Conservation (phyloP, 2,329 filamentous ascomycete species). For the Cytospora paraplurivora region DNA sequence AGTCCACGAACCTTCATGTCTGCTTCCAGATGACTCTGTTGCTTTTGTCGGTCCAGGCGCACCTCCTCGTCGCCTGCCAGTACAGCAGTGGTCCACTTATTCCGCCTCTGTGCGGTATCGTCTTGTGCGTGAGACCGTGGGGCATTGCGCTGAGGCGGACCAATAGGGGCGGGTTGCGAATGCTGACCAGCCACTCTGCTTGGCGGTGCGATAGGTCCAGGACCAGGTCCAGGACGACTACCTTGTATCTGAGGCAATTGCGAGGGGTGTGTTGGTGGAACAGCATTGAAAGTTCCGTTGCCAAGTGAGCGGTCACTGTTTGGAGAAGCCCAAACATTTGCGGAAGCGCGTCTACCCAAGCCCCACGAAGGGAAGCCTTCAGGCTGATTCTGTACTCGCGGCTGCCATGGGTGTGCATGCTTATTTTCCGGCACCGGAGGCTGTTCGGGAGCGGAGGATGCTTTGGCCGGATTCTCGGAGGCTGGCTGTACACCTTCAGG, state of each 20-base stretch:
- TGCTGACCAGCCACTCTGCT: conserved; percentile 31
- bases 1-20: conserved; percentile 49
- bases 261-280: conserved; percentile 45
- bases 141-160: conserved; percentile 33
- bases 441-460: conserved; percentile 19
- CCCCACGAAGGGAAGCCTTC: conserved; percentile 56
- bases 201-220: conserved; percentile 48
- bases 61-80: conserved; percentile 48
- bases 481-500: conserved; percentile 30
- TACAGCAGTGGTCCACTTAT: conserved; percentile 33
- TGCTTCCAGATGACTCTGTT: conserved; percentile 46
- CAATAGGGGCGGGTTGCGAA: conserved; percentile 35
- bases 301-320: conserved; percentile 71
- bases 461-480: conserved; percentile 20
- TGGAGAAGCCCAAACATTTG: conserved; percentile 77
- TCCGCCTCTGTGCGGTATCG: conserved; percentile 19
- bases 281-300: conserved; percentile 74
- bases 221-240: conserved; percentile 44
- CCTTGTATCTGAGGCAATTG: conserved; percentile 38
- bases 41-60: conserved; percentile 42
- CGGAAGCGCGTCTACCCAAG: conserved; percentile 46
- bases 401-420: conserved; percentile 43
- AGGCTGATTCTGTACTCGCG: conserved; percentile 41
- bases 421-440: conserved; percentile 36
- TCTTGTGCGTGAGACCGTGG: conserved; percentile 17